A percentile compares a stretch with the other conserved stretches of the same genome.
Evolutionary conservation across 352 stramenopile genomes (phyloP).

Genomic region (Globisporangium canariense): DNA sequence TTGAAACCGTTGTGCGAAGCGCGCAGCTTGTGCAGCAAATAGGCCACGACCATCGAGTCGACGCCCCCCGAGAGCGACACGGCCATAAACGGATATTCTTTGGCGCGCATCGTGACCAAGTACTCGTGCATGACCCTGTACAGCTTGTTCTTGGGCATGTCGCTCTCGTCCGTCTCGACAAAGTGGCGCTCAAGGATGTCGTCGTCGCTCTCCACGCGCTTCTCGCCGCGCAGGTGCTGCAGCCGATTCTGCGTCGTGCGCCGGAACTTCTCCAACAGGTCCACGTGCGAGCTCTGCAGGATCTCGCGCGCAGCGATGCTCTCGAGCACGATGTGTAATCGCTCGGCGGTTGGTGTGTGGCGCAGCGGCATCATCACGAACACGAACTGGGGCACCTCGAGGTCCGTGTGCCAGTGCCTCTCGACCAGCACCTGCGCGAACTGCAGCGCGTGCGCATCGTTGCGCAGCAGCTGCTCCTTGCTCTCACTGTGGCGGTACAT

Average conservation of each 20-base stretch:
- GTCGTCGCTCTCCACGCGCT: slow-evolving; percentile 16
- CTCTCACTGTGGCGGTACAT: slow-evolving; percentile 46
- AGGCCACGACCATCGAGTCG: slow-evolving; percentile 97
- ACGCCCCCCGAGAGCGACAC: slow-evolving; percentile 95
- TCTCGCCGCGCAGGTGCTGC: slow-evolving; percentile 43
- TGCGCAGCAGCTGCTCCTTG: slow-evolving; percentile 25
- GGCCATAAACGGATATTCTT: slow-evolving; percentile 48
- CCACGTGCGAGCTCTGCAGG: slow-evolving; percentile 46
- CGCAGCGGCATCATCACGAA: slow-evolving; percentile 87
- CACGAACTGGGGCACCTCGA: slow-evolving; percentile 58
- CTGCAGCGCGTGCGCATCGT: slow-evolving; percentile 46
- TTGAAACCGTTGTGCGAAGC: slow-evolving; percentile 45
- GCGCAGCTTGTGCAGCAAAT: slow-evolving; percentile 88
- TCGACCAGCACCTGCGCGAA: slow-evolving; percentile 48
- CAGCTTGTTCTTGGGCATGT: slow-evolving; percentile 65
- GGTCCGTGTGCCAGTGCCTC: slow-evolving; percentile 43
- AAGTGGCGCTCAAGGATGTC: slow-evolving; percentile 71
- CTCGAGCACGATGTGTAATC: slow-evolving; percentile 49
- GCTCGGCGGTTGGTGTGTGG: slow-evolving; percentile 63
- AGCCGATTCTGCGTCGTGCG: slow-evolving; percentile 76
- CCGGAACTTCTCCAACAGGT: slow-evolving; percentile 80
- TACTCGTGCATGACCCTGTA: slow-evolving; percentile 75
- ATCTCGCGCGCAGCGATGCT: slow-evolving; percentile 43
- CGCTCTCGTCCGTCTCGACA: slow-evolving; percentile 60
- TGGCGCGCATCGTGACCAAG: slow-evolving; percentile 42